These are phyloP conservation scores for Lepiota venenata DNA, from an alignment of 768 basidiomycete genomes.

Conservation along the genomic window DNA sequence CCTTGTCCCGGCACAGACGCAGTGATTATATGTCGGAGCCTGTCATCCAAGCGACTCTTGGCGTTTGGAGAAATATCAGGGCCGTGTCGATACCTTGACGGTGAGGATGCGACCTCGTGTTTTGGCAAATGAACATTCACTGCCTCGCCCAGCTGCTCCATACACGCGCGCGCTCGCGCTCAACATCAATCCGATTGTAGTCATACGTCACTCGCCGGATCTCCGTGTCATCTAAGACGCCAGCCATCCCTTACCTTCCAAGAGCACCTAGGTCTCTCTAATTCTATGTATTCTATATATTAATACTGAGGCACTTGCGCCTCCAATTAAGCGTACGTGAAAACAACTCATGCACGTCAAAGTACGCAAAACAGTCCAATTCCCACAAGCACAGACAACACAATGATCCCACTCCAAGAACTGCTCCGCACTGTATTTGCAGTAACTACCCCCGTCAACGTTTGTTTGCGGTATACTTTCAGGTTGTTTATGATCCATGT, in stretches of 20 bases:
- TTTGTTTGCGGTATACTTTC: constrained; percentile 68
- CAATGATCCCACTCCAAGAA: background rate
- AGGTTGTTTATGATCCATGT: constrained; percentile 80
- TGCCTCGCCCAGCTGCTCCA: too few relatives aligned
- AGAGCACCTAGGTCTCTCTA: too few relatives aligned
- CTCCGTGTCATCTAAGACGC: too few relatives aligned
- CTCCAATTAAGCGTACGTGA: background rate
- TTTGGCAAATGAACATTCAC: too few relatives aligned
- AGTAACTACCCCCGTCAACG: background rate
- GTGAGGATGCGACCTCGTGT: background rate
- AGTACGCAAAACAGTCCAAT: background rate
- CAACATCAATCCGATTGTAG: too few relatives aligned
- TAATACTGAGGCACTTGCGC: background rate
- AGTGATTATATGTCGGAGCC: background rate
- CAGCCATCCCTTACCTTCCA: too few relatives aligned
- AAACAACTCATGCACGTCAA: background rate
- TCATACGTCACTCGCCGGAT: too few relatives aligned
- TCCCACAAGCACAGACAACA: background rate
- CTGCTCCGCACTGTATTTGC: background rate
- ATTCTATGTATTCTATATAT: too few relatives aligned
- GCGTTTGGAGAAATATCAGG: background rate
- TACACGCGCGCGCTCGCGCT: too few relatives aligned
- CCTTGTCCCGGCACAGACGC: background rate
- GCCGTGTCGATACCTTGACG: background rate
- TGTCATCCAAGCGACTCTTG: background rate